A percentile compares a stretch with the other conserved stretches of the same genome.
phyloP scores from a whole-genome alignment of 208 protist species.

The Borovskyia barvae region DNA sequence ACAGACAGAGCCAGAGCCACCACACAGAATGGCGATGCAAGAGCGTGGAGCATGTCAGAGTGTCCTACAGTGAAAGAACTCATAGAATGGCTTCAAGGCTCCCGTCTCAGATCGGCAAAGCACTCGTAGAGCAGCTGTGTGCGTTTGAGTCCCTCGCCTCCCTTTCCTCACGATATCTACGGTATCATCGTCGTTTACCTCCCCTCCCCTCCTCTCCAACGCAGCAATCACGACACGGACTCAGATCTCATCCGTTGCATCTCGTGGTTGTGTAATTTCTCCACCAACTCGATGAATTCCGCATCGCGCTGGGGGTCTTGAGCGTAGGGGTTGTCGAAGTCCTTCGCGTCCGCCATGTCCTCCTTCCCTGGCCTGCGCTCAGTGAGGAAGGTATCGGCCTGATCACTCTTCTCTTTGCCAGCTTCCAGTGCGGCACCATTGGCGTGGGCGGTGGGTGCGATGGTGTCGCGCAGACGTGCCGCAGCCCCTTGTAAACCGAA shows the following conservation, averaged over 20 bases:
- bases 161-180: too few relatives aligned
- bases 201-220: too few relatives aligned
- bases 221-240: slow-evolving; percentile 3
- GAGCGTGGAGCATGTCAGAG: too few relatives aligned
- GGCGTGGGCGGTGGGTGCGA: slow-evolving; percentile 1
- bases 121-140: too few relatives aligned
- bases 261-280: slow-evolving; percentile 47
- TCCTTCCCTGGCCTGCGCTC: slow-evolving; percentile 10
- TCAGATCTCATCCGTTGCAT: slow-evolving; percentile 46
- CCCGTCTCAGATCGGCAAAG: too few relatives aligned
- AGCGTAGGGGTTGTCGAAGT: slow-evolving; percentile 60
- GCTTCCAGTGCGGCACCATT: background rate
- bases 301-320: slow-evolving; percentile 58
- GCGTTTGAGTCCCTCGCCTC: too few relatives aligned
- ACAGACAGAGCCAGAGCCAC: too few relatives aligned
- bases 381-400: slow-evolving; percentile 9
- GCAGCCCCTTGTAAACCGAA: slow-evolving; percentile 49
- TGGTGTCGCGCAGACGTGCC: slow-evolving; percentile 23
- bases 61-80: too few relatives aligned
- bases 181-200: too few relatives aligned
- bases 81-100: too few relatives aligned
- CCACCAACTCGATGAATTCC: slow-evolving; percentile 73
- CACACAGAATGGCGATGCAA: too few relatives aligned
- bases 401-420: background rate
- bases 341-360: slow-evolving; percentile 17